Evolutionary conservation across 345 rosid species (phyloP), one percentile per base, ranked within the genome.

Genomic region (Boechera stricta): DNA sequence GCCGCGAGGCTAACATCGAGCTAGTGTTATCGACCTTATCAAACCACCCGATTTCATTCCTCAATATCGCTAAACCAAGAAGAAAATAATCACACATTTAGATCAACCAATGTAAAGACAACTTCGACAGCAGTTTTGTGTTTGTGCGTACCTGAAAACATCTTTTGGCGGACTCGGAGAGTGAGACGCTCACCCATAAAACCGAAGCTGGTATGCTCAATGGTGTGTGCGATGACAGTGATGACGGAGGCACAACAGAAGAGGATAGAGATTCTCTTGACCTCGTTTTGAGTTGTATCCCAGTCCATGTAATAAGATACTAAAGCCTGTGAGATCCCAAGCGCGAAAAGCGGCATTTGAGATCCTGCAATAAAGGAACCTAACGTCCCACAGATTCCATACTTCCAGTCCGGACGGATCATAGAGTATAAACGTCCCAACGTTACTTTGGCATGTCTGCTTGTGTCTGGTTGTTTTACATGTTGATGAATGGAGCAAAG

Each of bases 181-280:
- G 98, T 92, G 73, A 95, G 90, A 4, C 98, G 82, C 79, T 91
- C 98, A 47, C 99, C 99, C 96, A 95, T 88, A 74, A 91, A 86
- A 39, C 98, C 97, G 15, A 92, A 95, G 38, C 83, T 82, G 10
- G 87, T 82, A 83, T 95, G 98, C 53, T 85, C 89, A 47, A 85
- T 82, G 72, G 85, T 77, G 74, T 92, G 88, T 21, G 86, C 80
- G 7, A 86, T 82, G 66, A 92, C 85, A 4, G 97, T 84, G 24
- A 91, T 0, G 29, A 86, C 83, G 9, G 99, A 86, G 48, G 79
- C 98, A 51, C 90, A 82, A 55, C 86, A 81, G 52, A 95, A 95
- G 45, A 95, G 77, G 74, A 83, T 80, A 54, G 92, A 59, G 53
- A 95, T 92, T 71, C 84, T 89, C 86, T 85, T 91, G 47, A 95